Base-by-base conservation (phyloP, 1,284 basidiomycete species). In the Porogramme epimiltina region DNA sequence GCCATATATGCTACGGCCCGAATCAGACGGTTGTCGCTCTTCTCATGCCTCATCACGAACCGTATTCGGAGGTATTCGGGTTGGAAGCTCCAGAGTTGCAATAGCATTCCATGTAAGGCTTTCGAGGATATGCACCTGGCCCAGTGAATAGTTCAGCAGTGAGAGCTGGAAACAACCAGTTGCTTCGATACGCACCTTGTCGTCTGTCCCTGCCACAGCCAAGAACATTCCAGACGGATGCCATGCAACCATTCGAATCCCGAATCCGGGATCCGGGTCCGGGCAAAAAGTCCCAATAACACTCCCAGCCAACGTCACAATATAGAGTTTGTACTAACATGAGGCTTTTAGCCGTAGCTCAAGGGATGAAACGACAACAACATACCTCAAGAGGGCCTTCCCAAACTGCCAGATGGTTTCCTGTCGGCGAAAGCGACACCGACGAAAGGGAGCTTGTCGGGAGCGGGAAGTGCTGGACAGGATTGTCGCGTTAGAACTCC, bases 71-170 rank as follows among this genome's bases (percentile, higher is more conserved):
- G 84, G 73, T 51, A 88, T 72, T 54, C 81, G 80, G 45, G 73
- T 73, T 3, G 78, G 75, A 10, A 88, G 68, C 39, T 87, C 83
- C 19, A 95, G 73, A 1, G 80, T 81, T 10, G 76, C 77, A 16
- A 89, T 77, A n/a, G 81, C 77, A 22, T 83, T 81, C 91, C 93
- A 94, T 37, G 85, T 90, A 36, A 91, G 70, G 61, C 79, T 84
- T 63, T 92, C 89, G 20, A 95, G 70, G 46, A 95, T 80, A 59
- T 93, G 75, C 23, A 94, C 76, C 90, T 92, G n/a, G n/a, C n/a
- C n/a, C n/a, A n/a, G n/a, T 51, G 22, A 28, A 13, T 10, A 49
- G 13, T 4, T n/a, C n/a, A n/a, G n/a, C n/a, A n/a, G n/a, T n/a
- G n/a, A n/a, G n/a, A n/a, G n/a, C n/a, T n/a, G n/a, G n/a, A n/a